Base-by-base conservation (phyloP, 345 rosid genomes). In the Pistacia atlantica region DNA sequence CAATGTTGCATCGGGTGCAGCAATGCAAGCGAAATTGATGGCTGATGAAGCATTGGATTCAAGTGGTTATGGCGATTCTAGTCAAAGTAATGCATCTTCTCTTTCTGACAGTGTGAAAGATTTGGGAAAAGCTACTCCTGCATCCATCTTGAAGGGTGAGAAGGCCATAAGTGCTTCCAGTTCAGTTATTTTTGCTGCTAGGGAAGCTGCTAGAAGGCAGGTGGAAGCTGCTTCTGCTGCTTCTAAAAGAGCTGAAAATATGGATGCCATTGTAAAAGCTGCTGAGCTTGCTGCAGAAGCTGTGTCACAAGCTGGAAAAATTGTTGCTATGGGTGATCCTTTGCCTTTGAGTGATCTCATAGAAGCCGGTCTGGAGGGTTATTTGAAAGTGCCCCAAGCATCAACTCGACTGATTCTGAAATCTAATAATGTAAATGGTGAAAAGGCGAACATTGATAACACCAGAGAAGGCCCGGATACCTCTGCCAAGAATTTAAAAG, bases 221-320 rank as follows among this genome's bases (percentile, higher is more conserved):
- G 87, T 92, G 73, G 94, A 92, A 88, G 97, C 90, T 76, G 91
- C 96, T 76, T 90, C 98, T 65, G 93, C 93, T 75, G 97, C 98
- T 73, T 79, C 98, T n/a, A 88, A 87, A 88, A 89, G 73, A 80
- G 98, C 97, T 86, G 98, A 97, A 84, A 97, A 94, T 81, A 84
- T 92, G 84, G 93, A 90, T 84, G 93, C 98, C 22, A 84, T 94
- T 74, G 89, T 97, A 38, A 94, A 86, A 83, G 99, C 99, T 84
- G 99, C 99, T 37, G 94, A 92, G 79, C 83, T 94, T 82, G 98
- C 99, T 74, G 94, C 93, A 18, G 98, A 89, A 78, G 98, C 99
- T 46, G 97, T 94, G 54, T 86, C 93, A 56, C 98, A 92, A 83
- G 98, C 97, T 75, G 98, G 98, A 74, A 94, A 86, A 81, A 87